Conservation (phyloP, 768 basidiomycete genomes). For the Lentinula detonsa region DNA sequence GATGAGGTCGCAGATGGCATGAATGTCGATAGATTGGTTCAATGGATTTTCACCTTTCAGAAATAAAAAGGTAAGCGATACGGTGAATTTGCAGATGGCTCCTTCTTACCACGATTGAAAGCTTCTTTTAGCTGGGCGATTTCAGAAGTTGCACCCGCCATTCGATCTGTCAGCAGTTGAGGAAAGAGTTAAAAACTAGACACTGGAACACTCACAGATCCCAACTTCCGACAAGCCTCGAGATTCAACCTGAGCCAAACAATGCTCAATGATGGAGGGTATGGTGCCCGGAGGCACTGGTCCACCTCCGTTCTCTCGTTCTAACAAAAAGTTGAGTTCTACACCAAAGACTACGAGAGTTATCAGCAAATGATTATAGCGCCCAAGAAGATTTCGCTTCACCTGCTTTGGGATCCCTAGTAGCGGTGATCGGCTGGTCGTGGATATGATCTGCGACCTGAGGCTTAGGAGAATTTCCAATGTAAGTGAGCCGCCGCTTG, state of each 20-base stretch:
- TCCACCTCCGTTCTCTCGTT: slow-evolving; percentile 51
- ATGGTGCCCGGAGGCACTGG: slow-evolving; percentile 51
- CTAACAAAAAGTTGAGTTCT: slow-evolving; percentile 61
- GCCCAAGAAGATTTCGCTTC: slow-evolving; percentile 17
- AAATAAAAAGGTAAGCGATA: background rate
- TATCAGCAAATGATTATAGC: slow-evolving; percentile 3
- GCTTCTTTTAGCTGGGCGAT: slow-evolving; percentile 67
- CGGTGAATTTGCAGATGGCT: background rate
- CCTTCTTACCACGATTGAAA: slow-evolving; percentile 58
- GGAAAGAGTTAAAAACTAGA: background rate
- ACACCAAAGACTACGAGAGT: slow-evolving; percentile 61
- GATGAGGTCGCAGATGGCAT: slow-evolving; percentile 77
- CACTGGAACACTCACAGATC: slow-evolving; percentile 52
- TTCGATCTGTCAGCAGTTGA: slow-evolving; percentile 51
- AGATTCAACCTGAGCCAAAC: slow-evolving; percentile 63
- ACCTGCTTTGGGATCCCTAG: slow-evolving; percentile 76
- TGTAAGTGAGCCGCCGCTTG: slow-evolving; percentile 74
- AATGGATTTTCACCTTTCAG: slow-evolving; percentile 53
- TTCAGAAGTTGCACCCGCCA: slow-evolving; percentile 69
- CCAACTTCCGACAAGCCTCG: slow-evolving; percentile 79
- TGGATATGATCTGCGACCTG: slow-evolving; percentile 72
- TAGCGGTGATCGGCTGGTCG: slow-evolving; percentile 46
- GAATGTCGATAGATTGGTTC: slow-evolving; percentile 59
- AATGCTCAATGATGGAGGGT: slow-evolving; percentile 60
- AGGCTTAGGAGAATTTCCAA: slow-evolving; percentile 71